phyloP scores from a whole-genome alignment of 768 basidiomycete species.

The Atractiella rhizophila region DNA sequence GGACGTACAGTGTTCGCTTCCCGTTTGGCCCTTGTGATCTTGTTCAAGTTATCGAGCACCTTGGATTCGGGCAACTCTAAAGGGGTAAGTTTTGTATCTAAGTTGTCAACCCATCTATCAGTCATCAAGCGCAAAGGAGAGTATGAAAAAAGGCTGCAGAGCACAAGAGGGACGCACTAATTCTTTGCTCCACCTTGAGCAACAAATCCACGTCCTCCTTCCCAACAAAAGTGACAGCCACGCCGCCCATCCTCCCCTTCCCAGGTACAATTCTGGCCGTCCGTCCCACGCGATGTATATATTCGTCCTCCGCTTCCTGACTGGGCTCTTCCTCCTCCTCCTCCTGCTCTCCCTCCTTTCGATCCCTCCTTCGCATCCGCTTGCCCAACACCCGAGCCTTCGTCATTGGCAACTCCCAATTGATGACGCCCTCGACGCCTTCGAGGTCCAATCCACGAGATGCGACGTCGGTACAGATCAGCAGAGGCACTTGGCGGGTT shows the following conservation, averaged over 20 bases:
- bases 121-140: constrained; percentile 31
- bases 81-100: too few relatives aligned
- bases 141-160: background rate
- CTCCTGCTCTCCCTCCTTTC: background rate
- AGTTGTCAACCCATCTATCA: constrained; percentile 50
- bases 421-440: constrained; percentile 82
- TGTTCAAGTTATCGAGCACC: constrained; percentile 61
- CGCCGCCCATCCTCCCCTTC: constrained; percentile 57
- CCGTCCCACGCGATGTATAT: constrained; percentile 86
- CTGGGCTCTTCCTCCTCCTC: too few relatives aligned
- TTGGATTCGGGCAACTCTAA: constrained; percentile 46
- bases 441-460: constrained; percentile 87
- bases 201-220: constrained; percentile 73
- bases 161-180: constrained; percentile 32
- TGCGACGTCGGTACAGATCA: constrained; percentile 86
- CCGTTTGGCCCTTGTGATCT: constrained; percentile 75
- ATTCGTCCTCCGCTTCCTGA: too few relatives aligned
- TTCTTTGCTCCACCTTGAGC: constrained; percentile 54
- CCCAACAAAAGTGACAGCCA: constrained; percentile 82
- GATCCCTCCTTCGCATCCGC: constrained; percentile 22
- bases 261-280: constrained; percentile 94
- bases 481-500: constrained; percentile 58
- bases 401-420: constrained; percentile 85
- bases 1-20: constrained; percentile 65
- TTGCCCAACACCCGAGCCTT: too few relatives aligned